Evolutionary conservation across 306 rosid genomes (phyloP), one percentile per base, ranked within the genome.

Genomic region (Pyrus communis): DNA sequence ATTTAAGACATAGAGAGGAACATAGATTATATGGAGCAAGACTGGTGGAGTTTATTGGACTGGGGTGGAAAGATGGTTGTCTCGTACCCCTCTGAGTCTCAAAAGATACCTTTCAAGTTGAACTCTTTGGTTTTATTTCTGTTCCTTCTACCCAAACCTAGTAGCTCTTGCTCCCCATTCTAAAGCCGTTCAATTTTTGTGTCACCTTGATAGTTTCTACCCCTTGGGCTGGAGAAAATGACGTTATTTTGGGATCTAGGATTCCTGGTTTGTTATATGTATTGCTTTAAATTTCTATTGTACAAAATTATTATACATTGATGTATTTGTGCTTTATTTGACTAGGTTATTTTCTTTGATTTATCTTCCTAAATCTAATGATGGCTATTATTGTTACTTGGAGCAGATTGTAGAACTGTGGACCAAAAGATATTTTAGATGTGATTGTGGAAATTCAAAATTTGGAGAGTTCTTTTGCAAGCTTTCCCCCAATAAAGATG

Each of bases 361-460:
- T 49, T 25, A 17, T 27, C 33, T 69, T 57, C 64, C 80, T 73
- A 35, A 12, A 30, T 42, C 52, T 70, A n/a, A 70, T 63, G 61
- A 8, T 63, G 70, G 51, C 75, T 68, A 15, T 67, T 64, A 19
- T 75, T 88, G 68, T 67, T 81, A 58, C 73, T 57, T 73, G 77
- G 43, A 75, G 67, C 81, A 96, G 99, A 89, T 96, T 69, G 93
- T 96, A 82, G 99, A 96, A 81, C 86, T 96, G 31, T 96, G 99
- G 99, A 96, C 99, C 77, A 96, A 92, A 83, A 89, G 98, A 82
- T 89, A 87, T 84, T 96, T 96, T 74, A 89, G 89, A 75, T 96
- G 99, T 82, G 98, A 96, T 78, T 96, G 99, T 88, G 98, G 99
- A 72, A 96, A 96, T 85, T 91, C 99, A 43, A 92, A 92, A 82